Base-by-base conservation (phyloP, 2,329 filamentous ascomycete genomes). In the Tolypocladium endophyticum region DNA sequence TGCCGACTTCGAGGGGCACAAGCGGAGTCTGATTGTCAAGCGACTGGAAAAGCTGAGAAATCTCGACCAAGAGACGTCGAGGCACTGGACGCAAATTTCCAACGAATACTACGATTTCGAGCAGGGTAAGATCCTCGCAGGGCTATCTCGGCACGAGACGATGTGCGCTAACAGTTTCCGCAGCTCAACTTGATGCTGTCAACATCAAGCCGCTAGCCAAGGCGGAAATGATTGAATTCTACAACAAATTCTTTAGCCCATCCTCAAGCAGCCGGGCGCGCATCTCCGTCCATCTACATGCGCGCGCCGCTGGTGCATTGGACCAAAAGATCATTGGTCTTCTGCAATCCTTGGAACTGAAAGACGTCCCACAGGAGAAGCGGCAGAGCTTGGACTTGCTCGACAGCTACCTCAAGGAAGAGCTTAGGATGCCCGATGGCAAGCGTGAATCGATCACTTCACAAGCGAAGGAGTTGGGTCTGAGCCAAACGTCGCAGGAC, bases 41-140 rank as follows among this genome's bases (percentile, higher is more conserved):
- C 81, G 90, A 20, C 77, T 96, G 28, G 92, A 97, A 75, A 96
- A 95, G 73, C 74, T 96, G 66, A 96, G 96, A 80, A 97, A 97
- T 65, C 77, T 99, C 55, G 84, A 87, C 61, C 88, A 93, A 64
- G 94, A 99, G 76, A 91, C 87, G 6, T 82, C 80, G 59, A 83
- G 90, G 53, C 87, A 95, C 70, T 96, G 91, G 92, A 81, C 80
- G 57, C 90, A 97, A 68, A 90, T 99, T 65, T 83, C 85, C 57
- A 88, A 82, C 58, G 92, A 97, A 70, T 90, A 88, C 65, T 95
- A 92, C 72, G 92, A 97, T 73, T 99, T 97, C 73, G 82, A 91
- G 68, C 85, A 89, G 70, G 85, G 93, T 92, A 79, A 73, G 84
- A 78, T 12, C 12, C 23, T 11, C 50, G 8, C 20, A n/a, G 8